These are phyloP conservation scores for Fraxinus dipetala DNA, from an alignment of 305 asterid genomes.

Conservation along the genomic window DNA sequence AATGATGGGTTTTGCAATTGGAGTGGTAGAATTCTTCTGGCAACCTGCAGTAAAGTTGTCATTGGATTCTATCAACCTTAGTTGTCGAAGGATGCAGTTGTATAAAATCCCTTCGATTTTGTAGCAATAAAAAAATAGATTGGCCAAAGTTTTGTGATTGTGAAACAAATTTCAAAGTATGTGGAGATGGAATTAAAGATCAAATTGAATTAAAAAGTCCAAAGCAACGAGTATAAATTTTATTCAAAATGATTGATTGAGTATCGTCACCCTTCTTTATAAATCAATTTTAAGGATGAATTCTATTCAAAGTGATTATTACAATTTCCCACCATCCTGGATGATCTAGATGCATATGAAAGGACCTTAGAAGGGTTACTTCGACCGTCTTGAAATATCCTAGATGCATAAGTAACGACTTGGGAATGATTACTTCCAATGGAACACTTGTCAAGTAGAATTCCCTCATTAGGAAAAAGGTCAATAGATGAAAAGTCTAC, in stretches of 20 bases:
- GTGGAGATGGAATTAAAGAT: neutral
- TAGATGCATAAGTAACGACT: neutral
- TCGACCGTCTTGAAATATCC: neutral
- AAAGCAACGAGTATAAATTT: neutral
- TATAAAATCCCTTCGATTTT: neutral
- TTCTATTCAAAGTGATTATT: neutral
- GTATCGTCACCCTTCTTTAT: neutral
- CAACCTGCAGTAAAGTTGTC: neutral
- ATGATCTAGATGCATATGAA: neutral
- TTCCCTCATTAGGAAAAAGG: no score
- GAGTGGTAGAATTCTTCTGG: neutral
- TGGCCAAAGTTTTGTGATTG: neutral
- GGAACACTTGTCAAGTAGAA: no score
- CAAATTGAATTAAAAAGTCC: neutral
- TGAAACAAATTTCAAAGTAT: neutral
- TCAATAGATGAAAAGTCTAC: neutral
- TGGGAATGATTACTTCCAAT: neutral
- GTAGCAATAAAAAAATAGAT: neutral
- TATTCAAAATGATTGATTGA: neutral
- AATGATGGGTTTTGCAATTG: neutral
- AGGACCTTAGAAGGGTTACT: neutral
- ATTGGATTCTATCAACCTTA: neutral
- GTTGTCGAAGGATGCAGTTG: neutral
- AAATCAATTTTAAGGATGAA: neutral
- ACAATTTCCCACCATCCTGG: neutral